Evolutionary conservation across 805 yeast species (phyloP).

Genomic region (Nakazawaea siamensis): DNA sequence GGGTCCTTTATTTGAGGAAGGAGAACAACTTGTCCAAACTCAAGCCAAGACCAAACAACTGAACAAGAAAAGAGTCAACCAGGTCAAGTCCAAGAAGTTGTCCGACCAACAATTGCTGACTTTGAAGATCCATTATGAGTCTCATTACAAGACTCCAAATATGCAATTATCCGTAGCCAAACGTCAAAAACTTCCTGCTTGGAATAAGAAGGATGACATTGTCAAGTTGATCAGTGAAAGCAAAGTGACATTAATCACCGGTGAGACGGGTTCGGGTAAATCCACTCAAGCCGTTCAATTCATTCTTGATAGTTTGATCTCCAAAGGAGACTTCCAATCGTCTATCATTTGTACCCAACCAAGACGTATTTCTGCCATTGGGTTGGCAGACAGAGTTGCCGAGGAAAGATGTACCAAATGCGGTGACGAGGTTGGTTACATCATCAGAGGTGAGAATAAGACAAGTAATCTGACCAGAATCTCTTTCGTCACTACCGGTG

Average conservation of each 20-base stretch:
- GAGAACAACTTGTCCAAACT: background rate
- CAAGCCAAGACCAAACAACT: background rate
- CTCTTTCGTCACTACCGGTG: constrained; percentile 91
- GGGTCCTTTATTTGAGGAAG: constrained; percentile 45
- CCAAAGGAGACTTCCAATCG: constrained; percentile 39
- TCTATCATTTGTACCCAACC: constrained; percentile 89
- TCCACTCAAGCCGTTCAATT: constrained; percentile 94
- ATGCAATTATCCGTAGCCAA: constrained; percentile 27
- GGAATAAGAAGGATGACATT: constrained; percentile 55
- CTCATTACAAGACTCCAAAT: constrained; percentile 22
- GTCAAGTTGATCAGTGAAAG: constrained; percentile 47
- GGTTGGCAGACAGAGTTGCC: constrained; percentile 86
- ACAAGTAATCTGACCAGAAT: constrained; percentile 55
- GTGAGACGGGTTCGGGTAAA: constrained; percentile 97
- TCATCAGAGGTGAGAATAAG: constrained; percentile 84
- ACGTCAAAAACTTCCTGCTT: constrained; percentile 73
- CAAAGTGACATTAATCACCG: constrained; percentile 74
- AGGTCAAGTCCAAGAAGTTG: constrained; percentile 15
- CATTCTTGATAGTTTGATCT: constrained; percentile 58
- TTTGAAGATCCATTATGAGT: background rate
- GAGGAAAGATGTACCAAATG: constrained; percentile 61
- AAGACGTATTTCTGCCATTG: constrained; percentile 90
- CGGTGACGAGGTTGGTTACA: constrained; percentile 81
- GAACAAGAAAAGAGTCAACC: constrained; percentile 8
- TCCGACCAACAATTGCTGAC: background rate